phyloP scores from a whole-genome alignment of 345 rosid species.

The Adansonia digitata region DNA sequence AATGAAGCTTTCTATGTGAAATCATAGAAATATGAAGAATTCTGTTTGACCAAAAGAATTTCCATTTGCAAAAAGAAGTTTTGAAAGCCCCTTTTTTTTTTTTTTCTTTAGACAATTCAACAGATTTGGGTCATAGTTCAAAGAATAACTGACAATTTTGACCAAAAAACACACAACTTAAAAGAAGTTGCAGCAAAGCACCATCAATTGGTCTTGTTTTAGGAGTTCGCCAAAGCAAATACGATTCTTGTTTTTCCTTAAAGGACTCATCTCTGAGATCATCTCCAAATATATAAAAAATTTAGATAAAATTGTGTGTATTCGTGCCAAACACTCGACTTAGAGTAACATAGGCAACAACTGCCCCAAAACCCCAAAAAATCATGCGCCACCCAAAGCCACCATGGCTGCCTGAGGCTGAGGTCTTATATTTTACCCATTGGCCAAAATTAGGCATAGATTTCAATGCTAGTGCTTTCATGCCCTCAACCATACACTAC shows the following conservation, averaged over 20 bases:
- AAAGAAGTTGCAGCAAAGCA: neutral
- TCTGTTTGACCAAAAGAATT: neutral
- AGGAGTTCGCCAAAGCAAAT: slow-evolving; percentile 6
- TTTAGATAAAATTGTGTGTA: no score
- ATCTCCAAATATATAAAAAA: no score
- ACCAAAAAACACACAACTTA: slow-evolving; percentile 5
- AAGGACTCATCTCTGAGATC: no score
- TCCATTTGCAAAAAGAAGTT: neutral
- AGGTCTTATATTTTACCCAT: slow-evolving; percentile 3
- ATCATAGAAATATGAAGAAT: neutral
- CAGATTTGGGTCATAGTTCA: neutral
- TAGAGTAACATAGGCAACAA: no score
- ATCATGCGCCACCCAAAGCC: slow-evolving; percentile 8
- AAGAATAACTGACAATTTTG: slow-evolving; percentile 21
- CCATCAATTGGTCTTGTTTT: neutral
- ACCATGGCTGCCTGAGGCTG: neutral
- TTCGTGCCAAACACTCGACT: no score
- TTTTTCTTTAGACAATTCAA: neutral
- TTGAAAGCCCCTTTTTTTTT: no score
- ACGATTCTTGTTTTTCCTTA: no score
- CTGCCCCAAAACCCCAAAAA: no score
- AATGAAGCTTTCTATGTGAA: neutral
- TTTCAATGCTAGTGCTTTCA: neutral
- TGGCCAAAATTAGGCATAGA: neutral
- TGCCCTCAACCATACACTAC: neutral